Evolutionary conservation across 1,284 basidiomycete species (phyloP).

Genomic region (Moniliella sp.): DNA sequence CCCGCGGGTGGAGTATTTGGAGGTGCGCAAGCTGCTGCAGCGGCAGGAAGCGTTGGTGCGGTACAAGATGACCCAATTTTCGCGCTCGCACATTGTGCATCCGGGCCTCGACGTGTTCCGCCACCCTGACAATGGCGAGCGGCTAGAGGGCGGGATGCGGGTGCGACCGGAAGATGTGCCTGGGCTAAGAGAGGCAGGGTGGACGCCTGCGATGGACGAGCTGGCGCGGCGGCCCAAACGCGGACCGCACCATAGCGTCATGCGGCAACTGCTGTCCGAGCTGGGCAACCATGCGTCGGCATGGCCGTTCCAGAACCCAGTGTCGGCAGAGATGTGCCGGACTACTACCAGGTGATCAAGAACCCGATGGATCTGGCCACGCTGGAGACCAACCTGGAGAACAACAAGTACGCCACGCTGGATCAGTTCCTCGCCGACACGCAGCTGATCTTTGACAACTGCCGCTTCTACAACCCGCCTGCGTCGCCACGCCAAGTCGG

Average conservation of each 20-base stretch:
- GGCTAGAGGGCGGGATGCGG: too few species aligned
- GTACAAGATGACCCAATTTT: conserved; percentile 67
- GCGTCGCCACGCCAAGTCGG: conserved; percentile 63
- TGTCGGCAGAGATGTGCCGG: conserved; percentile 59
- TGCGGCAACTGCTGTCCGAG: conserved; percentile 66
- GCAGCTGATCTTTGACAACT: conserved; percentile 60
- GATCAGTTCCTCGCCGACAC: conserved; percentile 62
- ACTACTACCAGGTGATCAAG: conserved; percentile 77
- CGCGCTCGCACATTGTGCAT: conserved; percentile 66
- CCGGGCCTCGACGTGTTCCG: conserved; percentile 60
- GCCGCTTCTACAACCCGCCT: conserved; percentile 67
- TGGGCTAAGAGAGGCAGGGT: conserved; percentile 51
- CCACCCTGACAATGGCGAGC: conserved; percentile 32
- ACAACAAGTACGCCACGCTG: conserved; percentile 49
- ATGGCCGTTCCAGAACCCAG: conserved; percentile 71
- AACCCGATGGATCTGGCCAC: conserved; percentile 83
- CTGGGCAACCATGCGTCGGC: conserved; percentile 57
- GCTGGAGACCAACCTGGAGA: conserved; percentile 78
- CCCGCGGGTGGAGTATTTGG: conserved; percentile 66
- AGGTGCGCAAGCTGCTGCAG: conserved; percentile 55
- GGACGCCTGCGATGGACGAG: conserved; percentile 67
- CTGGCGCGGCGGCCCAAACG: conserved; percentile 45
- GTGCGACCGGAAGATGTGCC: conserved; percentile 31
- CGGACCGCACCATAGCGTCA: conserved; percentile 43
- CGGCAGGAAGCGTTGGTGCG: conserved; percentile 54